Conservation (phyloP, 768 basidiomycete species). For the Pleurotus giganteus region DNA sequence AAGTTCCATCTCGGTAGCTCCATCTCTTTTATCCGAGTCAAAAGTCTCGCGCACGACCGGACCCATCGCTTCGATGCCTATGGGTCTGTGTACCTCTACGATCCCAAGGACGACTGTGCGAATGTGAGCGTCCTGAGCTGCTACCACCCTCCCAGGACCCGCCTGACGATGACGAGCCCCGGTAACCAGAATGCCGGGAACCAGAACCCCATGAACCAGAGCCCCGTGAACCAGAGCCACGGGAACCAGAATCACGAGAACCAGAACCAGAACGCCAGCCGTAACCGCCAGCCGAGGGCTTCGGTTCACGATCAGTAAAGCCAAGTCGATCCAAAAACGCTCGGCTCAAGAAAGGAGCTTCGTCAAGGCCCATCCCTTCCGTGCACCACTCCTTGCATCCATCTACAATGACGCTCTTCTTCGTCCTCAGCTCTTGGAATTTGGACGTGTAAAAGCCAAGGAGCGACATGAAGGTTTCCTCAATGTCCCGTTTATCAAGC, state of each 20-base stretch:
- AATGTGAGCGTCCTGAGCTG: too few relatives aligned
- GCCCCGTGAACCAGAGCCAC: not conserved
- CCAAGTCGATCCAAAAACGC: slow-evolving; percentile 45
- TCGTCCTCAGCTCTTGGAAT: slow-evolving; percentile 42
- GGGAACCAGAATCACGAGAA: not conserved
- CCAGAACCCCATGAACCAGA: too few relatives aligned
- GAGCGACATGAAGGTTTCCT: slow-evolving; percentile 61
- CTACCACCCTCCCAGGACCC: too few relatives aligned
- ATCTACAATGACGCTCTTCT: slow-evolving; percentile 42
- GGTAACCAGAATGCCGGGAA: too few relatives aligned
- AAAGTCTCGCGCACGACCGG: too few relatives aligned
- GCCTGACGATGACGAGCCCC: too few relatives aligned
- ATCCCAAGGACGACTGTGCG: too few relatives aligned
- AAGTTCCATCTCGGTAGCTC: too few relatives aligned
- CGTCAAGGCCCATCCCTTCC: slow-evolving; percentile 48
- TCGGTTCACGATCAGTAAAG: slow-evolving; percentile 17
- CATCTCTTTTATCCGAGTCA: too few relatives aligned
- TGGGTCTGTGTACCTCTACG: too few relatives aligned
- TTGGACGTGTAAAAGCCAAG: slow-evolving; percentile 72
- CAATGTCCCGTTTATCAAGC: slow-evolving; percentile 50
- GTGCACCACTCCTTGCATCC: slow-evolving; percentile 64
- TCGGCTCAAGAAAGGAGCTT: slow-evolving; percentile 50
- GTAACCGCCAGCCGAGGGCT: not conserved
- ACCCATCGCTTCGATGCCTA: too few relatives aligned
- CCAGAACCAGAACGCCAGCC: not conserved